Base-by-base conservation (phyloP, 352 stramenopile species). In the Globisporangium acanthophoron region DNA sequence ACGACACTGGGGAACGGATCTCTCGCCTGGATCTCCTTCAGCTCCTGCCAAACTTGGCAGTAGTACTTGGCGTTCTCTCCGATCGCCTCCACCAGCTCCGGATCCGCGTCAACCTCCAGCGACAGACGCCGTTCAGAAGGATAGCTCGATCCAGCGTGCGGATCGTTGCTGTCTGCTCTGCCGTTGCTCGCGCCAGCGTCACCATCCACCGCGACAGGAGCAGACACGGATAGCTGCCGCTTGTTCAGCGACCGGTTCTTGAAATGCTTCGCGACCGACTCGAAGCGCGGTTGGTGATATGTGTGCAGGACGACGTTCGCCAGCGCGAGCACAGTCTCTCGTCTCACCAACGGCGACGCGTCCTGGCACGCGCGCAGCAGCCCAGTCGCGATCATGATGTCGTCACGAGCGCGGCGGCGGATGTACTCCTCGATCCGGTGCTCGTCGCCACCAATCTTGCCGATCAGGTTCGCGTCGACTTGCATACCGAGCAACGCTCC, bases 401-500 rank as follows among this genome's bases (percentile, higher is more conserved):
- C 78, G 21, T 77, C 79, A 27, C 84, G 82, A 2, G 71, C 79
- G 35, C 79, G 70, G 46, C 85, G 73, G 1, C 63, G 66, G 21
- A 88, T 64, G 40, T 88, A 88, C 52, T 88, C 79, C 33, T 88
- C 74, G 33, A 90, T 61, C 18, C 80, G 52, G 35, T 70, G 70
- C 37, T 68, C 40, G 55, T 84, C 76, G 46, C 80, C 65, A 48
- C 80, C 65, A 0, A 77, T 66, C 20, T 78, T 83, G 1, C 71
- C 67, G 37, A 82, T 78, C 33, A 71, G 53, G 13, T 71, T 80
- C 1, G 72, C 71, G 44, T 90, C 81, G 43, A 84, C 84, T 56
- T 88, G 78, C 15, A 90, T 75, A 1, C 92, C 91, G 44, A 98
- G 83, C 7, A 99, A 67, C 54, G 79, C 94, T 13, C 90, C 91